A percentile compares a stretch with the other conserved stretches of the same genome.
Evolutionary conservation across 1,284 basidiomycete genomes (phyloP).

Genomic region (Athelia sp.): DNA sequence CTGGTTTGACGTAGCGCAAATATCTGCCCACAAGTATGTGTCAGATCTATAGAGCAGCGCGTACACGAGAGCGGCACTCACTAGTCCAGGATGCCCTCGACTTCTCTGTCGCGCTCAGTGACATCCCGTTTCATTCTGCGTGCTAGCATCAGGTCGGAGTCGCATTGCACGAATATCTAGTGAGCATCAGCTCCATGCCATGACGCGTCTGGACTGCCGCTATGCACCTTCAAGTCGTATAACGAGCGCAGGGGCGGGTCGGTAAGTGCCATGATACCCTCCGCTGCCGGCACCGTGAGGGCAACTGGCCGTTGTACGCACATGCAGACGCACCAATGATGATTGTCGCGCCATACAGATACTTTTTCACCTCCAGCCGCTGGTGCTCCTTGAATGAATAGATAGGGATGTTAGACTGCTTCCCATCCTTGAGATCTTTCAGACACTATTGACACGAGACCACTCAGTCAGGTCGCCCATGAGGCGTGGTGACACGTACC

Average conservation of each 20-base stretch:
- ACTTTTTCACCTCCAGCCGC: slow-evolving; percentile 79
- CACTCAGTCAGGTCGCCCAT: neutral
- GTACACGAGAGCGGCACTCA: slow-evolving; percentile 29
- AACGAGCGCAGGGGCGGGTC: slow-evolving; percentile 74
- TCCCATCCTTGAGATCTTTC: slow-evolving; percentile 78
- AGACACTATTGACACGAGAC: slow-evolving; percentile 55
- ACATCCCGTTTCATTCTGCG: slow-evolving; percentile 86
- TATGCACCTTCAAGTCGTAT: slow-evolving; percentile 85
- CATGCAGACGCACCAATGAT: slow-evolving; percentile 73
- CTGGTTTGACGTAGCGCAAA: slow-evolving; percentile 88
- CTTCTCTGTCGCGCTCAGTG: slow-evolving; percentile 80
- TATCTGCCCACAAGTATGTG: slow-evolving; percentile 47
- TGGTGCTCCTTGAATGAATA: slow-evolving; percentile 95
- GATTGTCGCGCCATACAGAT: slow-evolving; percentile 94
- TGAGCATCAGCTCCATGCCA: neutral
- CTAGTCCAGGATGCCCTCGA: slow-evolving; percentile 89
- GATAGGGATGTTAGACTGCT: slow-evolving; percentile 82
- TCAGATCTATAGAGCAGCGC: neutral
- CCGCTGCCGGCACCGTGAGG: slow-evolving; percentile 42
- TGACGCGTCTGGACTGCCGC: slow-evolving; percentile 10
- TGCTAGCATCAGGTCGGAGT: slow-evolving; percentile 96
- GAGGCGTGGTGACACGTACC: slow-evolving; percentile 36
- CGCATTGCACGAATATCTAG: slow-evolving; percentile 82
- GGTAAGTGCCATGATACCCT: slow-evolving; percentile 90
- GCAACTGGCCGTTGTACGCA: neutral